Percentiles rank a stretch among this genome's conserved stretches.
phyloP scores from a whole-genome alignment of 805 yeast genomes.

The Wickerhamomyces chaumierensis region DNA sequence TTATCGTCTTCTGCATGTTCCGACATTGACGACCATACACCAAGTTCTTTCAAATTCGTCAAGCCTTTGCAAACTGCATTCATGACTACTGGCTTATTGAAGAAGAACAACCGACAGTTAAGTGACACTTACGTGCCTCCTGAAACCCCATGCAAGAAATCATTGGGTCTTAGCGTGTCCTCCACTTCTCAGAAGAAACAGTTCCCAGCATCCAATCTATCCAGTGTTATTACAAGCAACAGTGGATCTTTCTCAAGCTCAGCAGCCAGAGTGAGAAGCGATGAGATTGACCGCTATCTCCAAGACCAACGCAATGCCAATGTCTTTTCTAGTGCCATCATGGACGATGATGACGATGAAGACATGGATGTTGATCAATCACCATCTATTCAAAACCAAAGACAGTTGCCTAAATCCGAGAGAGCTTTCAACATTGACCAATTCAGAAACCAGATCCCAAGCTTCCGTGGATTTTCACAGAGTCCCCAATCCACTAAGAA shows the following conservation, averaged over 20 bases:
- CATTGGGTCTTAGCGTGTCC: slow-evolving; percentile 14
- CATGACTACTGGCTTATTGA: slow-evolving; percentile 39
- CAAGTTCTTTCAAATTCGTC: slow-evolving; percentile 54
- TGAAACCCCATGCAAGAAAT: slow-evolving; percentile 53
- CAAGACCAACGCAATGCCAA: background rate
- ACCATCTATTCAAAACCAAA: slow-evolving; percentile 8
- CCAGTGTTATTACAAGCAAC: slow-evolving; percentile 16
- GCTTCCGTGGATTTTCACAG: slow-evolving; percentile 32
- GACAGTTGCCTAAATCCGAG: slow-evolving; percentile 15
- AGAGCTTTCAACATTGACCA: slow-evolving; percentile 26
- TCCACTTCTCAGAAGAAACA: slow-evolving; percentile 9
- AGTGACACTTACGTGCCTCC: slow-evolving; percentile 33
- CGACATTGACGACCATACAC: slow-evolving; percentile 28
- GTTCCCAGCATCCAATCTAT: slow-evolving; percentile 16
- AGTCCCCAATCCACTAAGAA: slow-evolving; percentile 14
- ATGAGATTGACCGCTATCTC: background rate
- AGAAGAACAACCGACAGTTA: slow-evolving; percentile 41
- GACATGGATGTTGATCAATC: slow-evolving; percentile 7
- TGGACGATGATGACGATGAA: slow-evolving; percentile 5
- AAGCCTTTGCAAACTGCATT: slow-evolving; percentile 84
- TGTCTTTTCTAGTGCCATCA: background rate
- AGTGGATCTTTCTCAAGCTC: background rate
- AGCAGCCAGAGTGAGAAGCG: background rate
- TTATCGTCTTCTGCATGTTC: background rate
- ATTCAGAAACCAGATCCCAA: slow-evolving; percentile 27